Conservation (phyloP, 1,139 yeast genomes). For the Protomyces macrosporus region DNA sequence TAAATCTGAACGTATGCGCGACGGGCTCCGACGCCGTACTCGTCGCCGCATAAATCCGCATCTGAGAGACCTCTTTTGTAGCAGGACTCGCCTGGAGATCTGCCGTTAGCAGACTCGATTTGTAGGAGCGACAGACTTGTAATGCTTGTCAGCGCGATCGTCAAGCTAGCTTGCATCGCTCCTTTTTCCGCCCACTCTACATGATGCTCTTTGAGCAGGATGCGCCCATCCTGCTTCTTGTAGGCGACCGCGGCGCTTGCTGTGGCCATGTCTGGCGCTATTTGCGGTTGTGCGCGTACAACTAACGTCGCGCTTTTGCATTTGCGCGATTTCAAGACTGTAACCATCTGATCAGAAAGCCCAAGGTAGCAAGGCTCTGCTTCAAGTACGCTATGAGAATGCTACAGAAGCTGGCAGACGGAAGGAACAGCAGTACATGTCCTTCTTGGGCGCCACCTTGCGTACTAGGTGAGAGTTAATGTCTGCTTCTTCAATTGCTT, state of each 20-base stretch:
- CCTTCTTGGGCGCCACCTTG: conserved; percentile 92
- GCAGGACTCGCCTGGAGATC: conserved; percentile 27
- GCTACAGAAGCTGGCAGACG: conserved; percentile 75
- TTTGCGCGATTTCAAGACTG: background rate
- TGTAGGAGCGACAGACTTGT: conserved; percentile 4
- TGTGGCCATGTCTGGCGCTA: background rate
- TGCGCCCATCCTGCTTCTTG: conserved; percentile 19
- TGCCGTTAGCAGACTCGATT: background rate
- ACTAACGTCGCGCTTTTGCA: background rate
- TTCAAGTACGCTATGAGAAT: conserved; percentile 36
- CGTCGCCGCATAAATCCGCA: conserved; percentile 23
- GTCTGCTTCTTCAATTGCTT: conserved; percentile 44
- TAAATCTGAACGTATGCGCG: conserved; percentile 26
- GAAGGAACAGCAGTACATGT: conserved; percentile 88
- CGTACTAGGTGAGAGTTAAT: conserved; percentile 76
- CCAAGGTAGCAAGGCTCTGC: no score
- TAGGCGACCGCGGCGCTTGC: conserved; percentile 15
- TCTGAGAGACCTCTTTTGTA: conserved; percentile 17
- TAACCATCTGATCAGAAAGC: no score
- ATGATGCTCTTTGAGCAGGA: conserved; percentile 20
- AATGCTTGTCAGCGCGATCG: conserved; percentile 24
- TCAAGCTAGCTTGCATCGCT: conserved; percentile 16
- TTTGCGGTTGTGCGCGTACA: background rate
- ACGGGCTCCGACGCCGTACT: conserved; percentile 22
- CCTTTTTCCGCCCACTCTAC: conserved; percentile 27